phyloP scores from a whole-genome alignment of 169 alveolate genomes.

The Cystoisospora suis region DNA sequence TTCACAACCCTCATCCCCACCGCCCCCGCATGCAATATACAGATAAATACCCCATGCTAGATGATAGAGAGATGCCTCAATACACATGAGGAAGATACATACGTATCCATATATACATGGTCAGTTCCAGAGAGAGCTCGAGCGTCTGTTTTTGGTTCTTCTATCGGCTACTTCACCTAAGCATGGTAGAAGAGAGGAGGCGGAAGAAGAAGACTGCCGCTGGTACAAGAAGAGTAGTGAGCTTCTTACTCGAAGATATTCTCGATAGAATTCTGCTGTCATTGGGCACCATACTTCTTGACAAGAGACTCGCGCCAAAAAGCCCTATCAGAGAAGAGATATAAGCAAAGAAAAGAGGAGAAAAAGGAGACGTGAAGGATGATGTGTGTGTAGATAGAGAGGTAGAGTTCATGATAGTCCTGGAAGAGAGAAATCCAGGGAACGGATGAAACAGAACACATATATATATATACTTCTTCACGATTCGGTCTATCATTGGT shows the following conservation, averaged over 20 bases:
- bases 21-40: no score
- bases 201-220: background rate
- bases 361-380: background rate
- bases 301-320: constrained; percentile 96
- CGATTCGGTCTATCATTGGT: no score
- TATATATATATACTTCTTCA: no score
- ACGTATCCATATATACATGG: no score
- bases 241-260: constrained; percentile 82
- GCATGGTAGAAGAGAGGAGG: background rate
- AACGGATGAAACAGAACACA: background rate
- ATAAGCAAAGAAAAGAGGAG: background rate
- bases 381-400: background rate
- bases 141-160: no score
- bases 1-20: no score
- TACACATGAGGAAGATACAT: no score
- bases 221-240: background rate
- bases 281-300: constrained; percentile 99
- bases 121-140: no score
- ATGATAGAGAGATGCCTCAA: no score
- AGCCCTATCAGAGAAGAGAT: constrained; percentile 82
- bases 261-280: constrained; percentile 94
- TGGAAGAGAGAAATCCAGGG: background rate
- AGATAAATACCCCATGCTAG: no score
- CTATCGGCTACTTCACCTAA: no score
- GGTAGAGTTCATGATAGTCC: background rate